phyloP scores from a whole-genome alignment of 495 filamentous ascomycete species.

The Aspergillus conjunctus region DNA sequence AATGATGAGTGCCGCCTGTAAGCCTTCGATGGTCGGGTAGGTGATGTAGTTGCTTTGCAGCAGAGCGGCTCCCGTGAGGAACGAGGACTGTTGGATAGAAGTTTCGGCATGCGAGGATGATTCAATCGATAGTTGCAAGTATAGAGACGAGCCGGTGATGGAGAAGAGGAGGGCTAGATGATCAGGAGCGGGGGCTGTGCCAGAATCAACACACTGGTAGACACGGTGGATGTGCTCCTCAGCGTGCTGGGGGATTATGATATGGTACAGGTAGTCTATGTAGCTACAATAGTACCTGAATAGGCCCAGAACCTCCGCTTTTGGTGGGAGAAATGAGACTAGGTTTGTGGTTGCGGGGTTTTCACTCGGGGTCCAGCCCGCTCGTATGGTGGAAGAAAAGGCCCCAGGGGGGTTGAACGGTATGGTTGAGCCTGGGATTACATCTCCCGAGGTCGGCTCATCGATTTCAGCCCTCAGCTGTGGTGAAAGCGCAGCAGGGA shows the following conservation, averaged over 20 bases:
- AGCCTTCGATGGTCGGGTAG: conserved; percentile 45
- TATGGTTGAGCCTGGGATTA: neutral
- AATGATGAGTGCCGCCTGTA: conserved; percentile 50
- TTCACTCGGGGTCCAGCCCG: conserved; percentile 17
- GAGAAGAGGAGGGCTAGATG: conserved; percentile 44
- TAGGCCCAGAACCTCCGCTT: conserved; percentile 33
- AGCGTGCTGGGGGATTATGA: conserved; percentile 33
- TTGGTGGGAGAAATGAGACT: conserved; percentile 28
- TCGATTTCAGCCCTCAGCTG: conserved; percentile 27
- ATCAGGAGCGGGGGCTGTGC: conserved; percentile 23
- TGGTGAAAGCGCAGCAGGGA: conserved; percentile 33
- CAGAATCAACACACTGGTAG: conserved; percentile 28
- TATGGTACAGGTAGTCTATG: conserved; percentile 44
- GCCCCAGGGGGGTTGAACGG: neutral
- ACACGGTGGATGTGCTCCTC: conserved; percentile 37
- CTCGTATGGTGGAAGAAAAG: conserved; percentile 1
- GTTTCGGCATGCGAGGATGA: conserved; percentile 33
- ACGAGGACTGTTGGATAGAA: conserved; percentile 32
- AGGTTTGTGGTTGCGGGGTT: conserved; percentile 31
- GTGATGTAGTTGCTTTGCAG: conserved; percentile 38
- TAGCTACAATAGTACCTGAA: conserved; percentile 41
- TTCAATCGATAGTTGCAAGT: conserved; percentile 33
- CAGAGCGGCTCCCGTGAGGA: conserved; percentile 37
- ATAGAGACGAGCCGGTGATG: conserved; percentile 41
- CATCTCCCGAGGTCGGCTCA: neutral